phyloP scores from a whole-genome alignment of 352 stramenopile species.

The Globisporangium heterothallicum region DNA sequence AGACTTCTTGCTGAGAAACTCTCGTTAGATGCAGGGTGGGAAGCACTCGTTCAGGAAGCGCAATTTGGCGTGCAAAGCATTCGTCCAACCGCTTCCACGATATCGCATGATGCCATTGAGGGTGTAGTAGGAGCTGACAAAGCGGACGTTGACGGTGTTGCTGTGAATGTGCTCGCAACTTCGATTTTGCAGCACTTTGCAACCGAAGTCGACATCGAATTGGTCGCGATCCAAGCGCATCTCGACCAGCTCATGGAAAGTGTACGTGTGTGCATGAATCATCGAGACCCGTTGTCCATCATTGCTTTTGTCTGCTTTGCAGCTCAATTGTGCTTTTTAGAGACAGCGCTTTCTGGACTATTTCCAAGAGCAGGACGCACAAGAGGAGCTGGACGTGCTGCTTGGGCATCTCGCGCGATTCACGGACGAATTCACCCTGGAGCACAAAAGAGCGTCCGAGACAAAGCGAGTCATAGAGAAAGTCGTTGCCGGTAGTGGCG shows the following conservation, averaged over 20 bases:
- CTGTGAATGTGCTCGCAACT: conserved; percentile 13
- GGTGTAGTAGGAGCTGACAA: too few species aligned
- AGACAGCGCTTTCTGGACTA: conserved; percentile 65
- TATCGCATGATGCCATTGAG: conserved; percentile 8
- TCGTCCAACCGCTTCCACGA: too few species aligned
- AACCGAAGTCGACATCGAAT: conserved; percentile 51
- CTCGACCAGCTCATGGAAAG: conserved; percentile 43
- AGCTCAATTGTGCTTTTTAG: conserved; percentile 17
- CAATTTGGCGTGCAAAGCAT: conserved; percentile 11
- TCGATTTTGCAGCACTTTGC: conserved; percentile 54
- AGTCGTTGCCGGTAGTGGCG: background rate
- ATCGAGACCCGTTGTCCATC: too few species aligned
- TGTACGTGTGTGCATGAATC: conserved; percentile 38
- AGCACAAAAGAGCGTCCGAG: conserved; percentile 42
- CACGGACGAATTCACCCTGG: conserved; percentile 43
- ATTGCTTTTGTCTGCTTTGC: background rate
- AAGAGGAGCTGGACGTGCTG: conserved; percentile 64
- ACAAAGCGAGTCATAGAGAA: background rate
- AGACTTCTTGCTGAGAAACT: conserved; percentile 52
- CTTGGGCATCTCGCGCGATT: conserved; percentile 63
- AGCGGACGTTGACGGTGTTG: conserved; percentile 3
- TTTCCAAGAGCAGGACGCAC: conserved; percentile 64
- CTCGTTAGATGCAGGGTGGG: conserved; percentile 48
- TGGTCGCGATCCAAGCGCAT: conserved; percentile 37
- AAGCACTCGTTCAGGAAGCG: conserved; percentile 51